Evolutionary conservation across 106 monocot genomes (phyloP).

Genomic region (Iris macrosiphon): DNA sequence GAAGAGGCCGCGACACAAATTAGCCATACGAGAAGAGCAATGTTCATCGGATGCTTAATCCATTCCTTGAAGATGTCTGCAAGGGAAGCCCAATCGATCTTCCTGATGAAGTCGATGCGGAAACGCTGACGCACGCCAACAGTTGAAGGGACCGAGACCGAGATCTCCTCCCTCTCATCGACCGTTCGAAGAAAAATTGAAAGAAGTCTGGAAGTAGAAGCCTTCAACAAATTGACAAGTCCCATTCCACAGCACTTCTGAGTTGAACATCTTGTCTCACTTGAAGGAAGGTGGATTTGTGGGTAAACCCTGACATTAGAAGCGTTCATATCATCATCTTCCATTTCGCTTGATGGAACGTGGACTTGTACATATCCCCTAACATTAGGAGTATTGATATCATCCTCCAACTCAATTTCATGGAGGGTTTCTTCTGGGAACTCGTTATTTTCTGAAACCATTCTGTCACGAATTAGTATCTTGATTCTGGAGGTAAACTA

Average conservation of each 20-base stretch:
- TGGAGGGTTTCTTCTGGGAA: neutral
- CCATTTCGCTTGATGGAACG: neutral
- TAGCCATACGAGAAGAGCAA: constrained; percentile 30
- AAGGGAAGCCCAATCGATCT: constrained; percentile 8
- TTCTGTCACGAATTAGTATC: too few species aligned
- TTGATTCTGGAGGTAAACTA: too few species aligned
- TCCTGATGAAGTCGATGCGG: constrained; percentile 7
- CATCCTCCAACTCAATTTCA: neutral
- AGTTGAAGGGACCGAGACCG: constrained; percentile 15
- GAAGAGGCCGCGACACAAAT: constrained; percentile 18
- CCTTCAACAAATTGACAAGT: neutral
- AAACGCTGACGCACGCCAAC: neutral
- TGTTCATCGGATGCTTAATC: constrained; percentile 30
- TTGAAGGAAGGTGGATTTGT: neutral
- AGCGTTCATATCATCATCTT: too few species aligned
- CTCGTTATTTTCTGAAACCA: neutral
- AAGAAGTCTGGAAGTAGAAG: neutral
- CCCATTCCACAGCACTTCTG: neutral
- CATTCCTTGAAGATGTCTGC: constrained; percentile 14
- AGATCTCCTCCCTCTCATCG: constrained; percentile 21
- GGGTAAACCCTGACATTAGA: too few species aligned
- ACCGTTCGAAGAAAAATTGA: neutral
- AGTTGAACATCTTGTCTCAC: neutral
- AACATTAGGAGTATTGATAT: neutral
- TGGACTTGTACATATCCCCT: neutral